Percentiles rank a stretch among this genome's conserved stretches.
phyloP scores from a whole-genome alignment of 352 stramenopile genomes.

The Peronosclerospora sorghi region DNA sequence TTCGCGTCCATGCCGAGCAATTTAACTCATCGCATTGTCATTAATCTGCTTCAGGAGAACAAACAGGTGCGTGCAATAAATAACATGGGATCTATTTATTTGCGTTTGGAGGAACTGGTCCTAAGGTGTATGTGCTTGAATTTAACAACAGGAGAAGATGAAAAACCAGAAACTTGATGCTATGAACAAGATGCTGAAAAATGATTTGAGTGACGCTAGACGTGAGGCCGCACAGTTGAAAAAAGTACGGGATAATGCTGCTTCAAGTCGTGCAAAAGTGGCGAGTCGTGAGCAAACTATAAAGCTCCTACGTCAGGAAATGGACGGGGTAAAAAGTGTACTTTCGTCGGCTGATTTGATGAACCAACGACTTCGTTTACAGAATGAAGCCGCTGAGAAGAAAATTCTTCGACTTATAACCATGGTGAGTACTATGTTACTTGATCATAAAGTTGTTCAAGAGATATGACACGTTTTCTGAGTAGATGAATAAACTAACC shows the following conservation, averaged over 20 bases:
- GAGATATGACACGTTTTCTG: background rate
- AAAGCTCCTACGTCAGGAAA: conserved; percentile 19
- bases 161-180: conserved; percentile 26
- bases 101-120: too few relatives aligned
- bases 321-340: conserved; percentile 22
- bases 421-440: conserved; percentile 18
- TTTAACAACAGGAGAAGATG: conserved; percentile 21
- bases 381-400: conserved; percentile 23
- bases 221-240: conserved; percentile 26
- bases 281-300: conserved; percentile 21
- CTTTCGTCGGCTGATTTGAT: conserved; percentile 16
- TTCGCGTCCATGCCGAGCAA: conserved; percentile 51
- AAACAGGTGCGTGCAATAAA: conserved; percentile 25
- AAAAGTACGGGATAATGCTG: conserved; percentile 19
- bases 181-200: conserved; percentile 26
- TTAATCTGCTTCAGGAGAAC: conserved; percentile 44
- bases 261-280: conserved; percentile 20
- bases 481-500: conserved; percentile 39
- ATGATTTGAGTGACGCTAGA: conserved; percentile 13
- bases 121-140: background rate
- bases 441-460: background rate
- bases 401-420: conserved; percentile 31
- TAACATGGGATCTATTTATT: background rate
- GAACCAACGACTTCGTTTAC: conserved; percentile 23
- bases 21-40: conserved; percentile 58